These are phyloP conservation scores for Boletus semigastroideus DNA, from an alignment of 1,284 basidiomycete genomes.

Conservation along the genomic window DNA sequence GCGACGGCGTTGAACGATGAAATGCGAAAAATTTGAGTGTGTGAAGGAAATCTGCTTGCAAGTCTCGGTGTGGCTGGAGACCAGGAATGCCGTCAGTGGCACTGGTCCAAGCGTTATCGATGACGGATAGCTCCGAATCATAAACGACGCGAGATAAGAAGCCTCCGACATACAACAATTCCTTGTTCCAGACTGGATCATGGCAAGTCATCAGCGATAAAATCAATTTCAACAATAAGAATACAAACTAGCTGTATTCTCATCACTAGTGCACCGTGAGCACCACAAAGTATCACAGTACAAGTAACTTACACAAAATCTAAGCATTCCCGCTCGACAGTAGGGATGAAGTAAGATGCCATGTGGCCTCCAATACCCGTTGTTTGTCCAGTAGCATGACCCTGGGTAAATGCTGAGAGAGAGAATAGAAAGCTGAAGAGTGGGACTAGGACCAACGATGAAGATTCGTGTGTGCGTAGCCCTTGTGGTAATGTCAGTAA, in stretches of 20 bases:
- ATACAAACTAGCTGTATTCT: background rate
- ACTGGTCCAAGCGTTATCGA: slow-evolving; percentile 48
- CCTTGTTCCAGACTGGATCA: slow-evolving; percentile 78
- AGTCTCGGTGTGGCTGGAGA: slow-evolving; percentile 6
- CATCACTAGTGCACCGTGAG: background rate
- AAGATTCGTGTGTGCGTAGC: background rate
- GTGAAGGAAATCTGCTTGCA: slow-evolving; percentile 68
- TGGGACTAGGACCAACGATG: background rate
- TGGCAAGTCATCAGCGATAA: too few species aligned
- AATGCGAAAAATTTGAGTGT: slow-evolving; percentile 87
- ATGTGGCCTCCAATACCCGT: slow-evolving; percentile 54
- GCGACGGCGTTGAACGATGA: slow-evolving; percentile 79
- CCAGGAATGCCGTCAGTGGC: background rate
- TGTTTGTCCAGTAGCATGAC: slow-evolving; percentile 57
- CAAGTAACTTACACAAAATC: slow-evolving; percentile 52
- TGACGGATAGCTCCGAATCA: slow-evolving; percentile 75
- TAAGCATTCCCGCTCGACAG: slow-evolving; percentile 93
- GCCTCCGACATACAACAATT: slow-evolving; percentile 83
- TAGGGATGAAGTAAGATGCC: slow-evolving; percentile 80
- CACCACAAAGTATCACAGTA: background rate
- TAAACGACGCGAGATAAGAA: slow-evolving; percentile 83
- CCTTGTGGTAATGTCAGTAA: background rate
- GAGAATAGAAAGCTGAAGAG: background rate
- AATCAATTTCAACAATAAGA: too few species aligned
- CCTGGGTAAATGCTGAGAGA: background rate